These are phyloP conservation scores for Oryza brachyantha DNA, from an alignment of 176 grass and related monocot species.

Conservation along the genomic window DNA sequence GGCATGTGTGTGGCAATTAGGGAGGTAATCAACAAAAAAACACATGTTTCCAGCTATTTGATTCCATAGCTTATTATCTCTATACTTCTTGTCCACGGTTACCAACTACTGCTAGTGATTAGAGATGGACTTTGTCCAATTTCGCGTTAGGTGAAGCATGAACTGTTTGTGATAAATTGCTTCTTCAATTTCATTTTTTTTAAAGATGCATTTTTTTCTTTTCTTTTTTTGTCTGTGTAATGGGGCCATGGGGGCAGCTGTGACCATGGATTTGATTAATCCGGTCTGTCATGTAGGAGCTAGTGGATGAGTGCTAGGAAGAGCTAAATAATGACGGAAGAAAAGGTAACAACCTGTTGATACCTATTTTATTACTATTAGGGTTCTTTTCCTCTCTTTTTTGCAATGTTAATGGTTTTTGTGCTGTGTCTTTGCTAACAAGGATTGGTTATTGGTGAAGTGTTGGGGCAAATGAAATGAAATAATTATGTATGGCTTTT, in stretches of 20 bases:
- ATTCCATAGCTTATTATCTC: constrained; percentile 19
- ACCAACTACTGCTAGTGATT: constrained; percentile 25
- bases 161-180: background rate
- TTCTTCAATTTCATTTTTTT: background rate
- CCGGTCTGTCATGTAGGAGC: constrained; percentile 22
- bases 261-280: constrained; percentile 21
- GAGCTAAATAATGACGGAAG: constrained; percentile 1
- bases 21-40: constrained; percentile 13
- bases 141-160: constrained; percentile 39
- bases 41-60: constrained; percentile 55
- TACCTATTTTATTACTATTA: background rate
- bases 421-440: constrained; percentile 17
- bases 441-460: constrained; percentile 19
- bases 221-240: constrained; percentile 22
- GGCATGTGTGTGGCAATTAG: constrained; percentile 35
- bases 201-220: background rate
- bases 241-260: constrained; percentile 28
- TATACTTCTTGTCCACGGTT: constrained; percentile 4
- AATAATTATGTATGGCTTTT: constrained; percentile 13
- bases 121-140: background rate
- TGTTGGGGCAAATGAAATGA: background rate
- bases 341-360: constrained; percentile 17
- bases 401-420: background rate
- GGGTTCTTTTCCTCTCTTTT: background rate
- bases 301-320: constrained; percentile 33